Percentiles rank a stretch among this genome's conserved stretches.
Conservation (phyloP, 163 green algal genomes). For the Prototheca wickerhamii region DNA sequence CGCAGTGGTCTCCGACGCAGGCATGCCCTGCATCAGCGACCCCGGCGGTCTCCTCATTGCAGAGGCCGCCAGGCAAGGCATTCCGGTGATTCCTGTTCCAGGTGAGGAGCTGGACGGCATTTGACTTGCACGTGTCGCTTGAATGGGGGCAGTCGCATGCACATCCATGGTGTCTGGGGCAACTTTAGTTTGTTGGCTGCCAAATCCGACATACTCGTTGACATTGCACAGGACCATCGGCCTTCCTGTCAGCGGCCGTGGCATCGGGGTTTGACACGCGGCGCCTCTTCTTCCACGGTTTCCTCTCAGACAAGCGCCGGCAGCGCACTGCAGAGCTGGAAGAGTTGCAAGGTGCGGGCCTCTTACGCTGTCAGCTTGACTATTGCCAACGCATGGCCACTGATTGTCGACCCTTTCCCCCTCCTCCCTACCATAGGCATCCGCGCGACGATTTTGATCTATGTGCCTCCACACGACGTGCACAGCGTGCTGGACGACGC, state of each 20-base stretch:
- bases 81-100: slow-evolving; percentile 63
- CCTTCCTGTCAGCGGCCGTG: slow-evolving; percentile 57
- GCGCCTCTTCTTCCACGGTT: slow-evolving; percentile 71
- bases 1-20: slow-evolving; percentile 78
- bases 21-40: slow-evolving; percentile 76
- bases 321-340: slow-evolving; percentile 32
- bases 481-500: slow-evolving; percentile 45
- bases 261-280: slow-evolving; percentile 60
- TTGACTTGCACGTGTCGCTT: not conserved
- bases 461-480: slow-evolving; percentile 62
- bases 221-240: slow-evolving; percentile 31
- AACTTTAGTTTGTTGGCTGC: not conserved
- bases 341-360: slow-evolving; percentile 1
- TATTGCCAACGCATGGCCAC: no score
- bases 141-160: no score
- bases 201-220: not conserved
- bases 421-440: not conserved
- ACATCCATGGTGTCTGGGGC: no score
- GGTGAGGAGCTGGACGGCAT: slow-evolving; percentile 34
- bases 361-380: not conserved
- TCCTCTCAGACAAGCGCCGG: slow-evolving; percentile 64
- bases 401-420: not conserved
- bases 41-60: slow-evolving; percentile 57
- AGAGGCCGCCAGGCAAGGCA: slow-evolving; percentile 35
- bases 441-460: slow-evolving; percentile 58